Base-by-base conservation (phyloP, 768 basidiomycete genomes). In the Mycena kentingensis region DNA sequence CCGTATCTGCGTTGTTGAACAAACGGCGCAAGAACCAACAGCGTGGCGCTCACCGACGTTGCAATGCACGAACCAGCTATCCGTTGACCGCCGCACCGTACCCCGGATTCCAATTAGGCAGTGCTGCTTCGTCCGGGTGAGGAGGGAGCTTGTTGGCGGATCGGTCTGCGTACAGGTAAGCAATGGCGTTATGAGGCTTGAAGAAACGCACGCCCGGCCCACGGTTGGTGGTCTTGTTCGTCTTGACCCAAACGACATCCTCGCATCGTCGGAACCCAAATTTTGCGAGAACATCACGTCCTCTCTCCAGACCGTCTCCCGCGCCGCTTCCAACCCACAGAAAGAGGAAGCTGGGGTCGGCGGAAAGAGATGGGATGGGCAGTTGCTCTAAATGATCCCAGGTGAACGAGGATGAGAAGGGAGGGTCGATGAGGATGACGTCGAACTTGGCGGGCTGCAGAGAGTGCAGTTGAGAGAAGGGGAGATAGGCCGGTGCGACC, bases 171-270 rank as follows among this genome's bases (percentile, higher is more conserved):
- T 29, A 51, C 18, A 60, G 36, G 26, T 32, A 29, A 8, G 24
- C 11, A 36, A 42, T 18, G 34, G 49, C 27, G 18, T 26, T 35
- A 31, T 37, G 43, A 52, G 34, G 24, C 19, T 19, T 49, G 21
- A 35, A 42, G 44, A 36, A 15, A 74, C 84, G 62, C 65, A 89
- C 88, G 50, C 88, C 90, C 47, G 92, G 87, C 2, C 90, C 90
- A 15, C 76, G 76, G 66, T 89, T 88, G 21, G 73, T 78, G 19
- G 70, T 76, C 53, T 79, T 79, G 66, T 98, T 99, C 39, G 93
- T 95, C 73, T 93, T 93, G 50, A 97, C 88, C 95, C 94, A 98
- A 4, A 97, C 91, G n/a, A 99, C 90, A 65, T 99, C 97, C 63
- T 99, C 97, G 63, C 93, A 97, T 45, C 97, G 72, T 36, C 93